Base-by-base conservation (phyloP, 306 rosid genomes). In the Sophora flavescens region DNA sequence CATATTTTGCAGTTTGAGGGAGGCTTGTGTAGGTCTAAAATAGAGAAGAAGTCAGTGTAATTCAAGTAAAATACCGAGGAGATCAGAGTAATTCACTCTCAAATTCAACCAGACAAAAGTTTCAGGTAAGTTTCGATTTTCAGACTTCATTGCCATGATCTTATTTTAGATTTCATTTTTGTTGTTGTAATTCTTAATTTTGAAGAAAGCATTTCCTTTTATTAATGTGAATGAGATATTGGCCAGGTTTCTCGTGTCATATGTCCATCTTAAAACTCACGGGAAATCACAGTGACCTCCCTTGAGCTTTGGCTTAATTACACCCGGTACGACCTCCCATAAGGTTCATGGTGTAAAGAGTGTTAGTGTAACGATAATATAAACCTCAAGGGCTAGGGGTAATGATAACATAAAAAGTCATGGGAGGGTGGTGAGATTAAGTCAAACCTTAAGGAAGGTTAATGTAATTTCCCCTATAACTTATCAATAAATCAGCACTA, bases 161-260 rank as follows among this genome's bases (percentile, higher is more conserved):
- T 17, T 72, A 65, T 35, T 54, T 56, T 72, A 52, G 30, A 69
- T 51, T 70, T 70, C 8, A 15, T 70, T 63, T 59, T 42, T 22
- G 16, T 22, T 5, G 4, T 14, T 2, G 52, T 59, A 59, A 48
- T 50, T 63, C 59, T 71, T 61, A 71, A 62, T 60, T 61, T 9
- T 3, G 2, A 70, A 70, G 38, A 38, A 50, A 57, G n/a, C 5
- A 4, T 62, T 60, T 62, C 16, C 72, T 50, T 78, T 60, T 8
- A 22, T 4, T 48, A 22, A 61, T 56, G 67, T 13, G 35, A 54
- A 42, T 59, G 53, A 38, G 52, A 69, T 58, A 48, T 56, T 12
- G 35, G 36, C 51, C 66, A 48, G 47, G 38, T 38, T 78, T 78
- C 38, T 61, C 30, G 45, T 26, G 39, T 50, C 26, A 32, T 18